Evolutionary conservation across 106 monocot genomes (phyloP), one percentile per base, ranked within the genome.

Genomic region (Dendrobium officinale): DNA sequence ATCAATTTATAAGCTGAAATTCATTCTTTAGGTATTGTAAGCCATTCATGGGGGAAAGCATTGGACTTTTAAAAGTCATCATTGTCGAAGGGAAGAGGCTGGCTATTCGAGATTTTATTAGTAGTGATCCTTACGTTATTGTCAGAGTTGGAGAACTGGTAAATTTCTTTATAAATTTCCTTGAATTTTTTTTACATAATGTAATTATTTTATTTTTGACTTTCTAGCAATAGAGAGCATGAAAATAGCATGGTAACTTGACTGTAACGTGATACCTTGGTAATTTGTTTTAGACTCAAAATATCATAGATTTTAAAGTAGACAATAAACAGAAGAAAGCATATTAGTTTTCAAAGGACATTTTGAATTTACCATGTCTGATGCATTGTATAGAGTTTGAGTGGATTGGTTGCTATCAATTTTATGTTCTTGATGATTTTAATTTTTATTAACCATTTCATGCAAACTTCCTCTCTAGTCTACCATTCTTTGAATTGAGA

Each of bases 101-200:
- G 67, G 96, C 81, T 4, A 87, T 96, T 74, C 80, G 96, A 56
- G 96, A 96, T 85, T 96, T 96, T 81, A 92, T n/a, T 49, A 92
- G 87, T 80, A 96, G 96, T 73, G 96, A 96, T 83, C 96, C 96
- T 48, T 96, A 96, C 86, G 96, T 96, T 29, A 79, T 96, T 40
- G 81, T 96, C 44, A 86, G 79, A 31, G 85, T 96, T 15, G 90
- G 86, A 68, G 82, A 90, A 72, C 86, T 87, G 91, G 96, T 93
- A 64, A 81, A 77, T 42, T 43, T 22, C 15, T 76, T 13, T 42
- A 1, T 42, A 40, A 73, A 6, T 42, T 29, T 54, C 18, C 68
- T 68, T 31, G n/a, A 61, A 61, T 22, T 22, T 61, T 0, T 33
- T 43, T 64, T 83, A 20, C 75, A 3, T 6, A 20, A 29, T 76